Evolutionary conservation across 257 asterid genomes (phyloP), one percentile per base, ranked within the genome.

Genomic region (Fraxinus excelsior): DNA sequence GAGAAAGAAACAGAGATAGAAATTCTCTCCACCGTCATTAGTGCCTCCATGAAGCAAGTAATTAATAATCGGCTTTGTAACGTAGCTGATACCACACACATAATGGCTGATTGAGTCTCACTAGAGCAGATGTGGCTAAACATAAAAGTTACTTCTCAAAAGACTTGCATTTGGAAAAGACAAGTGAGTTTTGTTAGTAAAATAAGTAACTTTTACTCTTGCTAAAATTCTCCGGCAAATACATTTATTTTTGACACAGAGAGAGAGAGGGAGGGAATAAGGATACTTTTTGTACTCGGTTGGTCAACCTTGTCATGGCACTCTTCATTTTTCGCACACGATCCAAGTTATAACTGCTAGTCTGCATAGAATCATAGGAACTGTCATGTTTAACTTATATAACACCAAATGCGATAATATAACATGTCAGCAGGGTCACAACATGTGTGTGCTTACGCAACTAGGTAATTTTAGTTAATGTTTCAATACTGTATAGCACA

Each of bases 321-420:
- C 97, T 88, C 91, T 94, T 94, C 79, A 87, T 74, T 80, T 91
- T 94, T 19, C 96, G 97, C 72, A 92, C 98, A 0, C 98, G 91
- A 31, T 94, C 98, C 88, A 94, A 83, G 84, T 94, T 94, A 31
- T 88, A 83, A 84, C 97, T 92, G 77, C 85, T 92, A 19, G 88
- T 94, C 97, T 94, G 89, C 85, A 82, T 23, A 73, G 37, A 65
- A 44, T 79, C 77, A 21, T 25, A 67, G 42, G 18, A 73, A 49
- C 11, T 68, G 14, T 3, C 71, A 31, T 7, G 65, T 35, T 58
- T 77, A n/a, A 6, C 23, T 14, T 13, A 14, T 56, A 38, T 29
- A 53, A 53, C 25, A 62, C 18, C 18, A 11, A 23, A 11, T 62
- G 18, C 16, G 42, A 46, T 28, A 38, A 18, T 71, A 70, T 6